Conservation (phyloP, 331 rosid genomes). For the Acacia concinna region DNA sequence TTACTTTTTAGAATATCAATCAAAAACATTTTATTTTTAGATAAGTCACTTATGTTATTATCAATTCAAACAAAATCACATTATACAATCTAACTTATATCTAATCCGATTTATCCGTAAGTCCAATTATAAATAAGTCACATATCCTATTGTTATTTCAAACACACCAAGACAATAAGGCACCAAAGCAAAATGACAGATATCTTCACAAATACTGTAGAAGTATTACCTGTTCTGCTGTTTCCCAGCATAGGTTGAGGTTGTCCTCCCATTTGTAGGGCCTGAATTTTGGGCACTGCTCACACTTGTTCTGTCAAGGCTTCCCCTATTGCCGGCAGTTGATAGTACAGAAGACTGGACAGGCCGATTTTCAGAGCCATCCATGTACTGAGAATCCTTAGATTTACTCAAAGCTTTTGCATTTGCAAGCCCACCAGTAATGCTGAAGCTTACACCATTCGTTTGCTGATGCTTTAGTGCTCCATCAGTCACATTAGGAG, state of each 20-base stretch:
- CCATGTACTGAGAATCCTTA: conserved; percentile 60
- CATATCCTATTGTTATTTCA: too few species aligned
- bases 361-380: conserved; percentile 52
- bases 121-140: too few species aligned
- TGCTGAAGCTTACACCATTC: conserved; percentile 60
- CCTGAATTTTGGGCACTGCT: conserved; percentile 46
- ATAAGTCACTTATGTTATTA: too few species aligned
- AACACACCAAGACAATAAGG: neutral
- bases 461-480: conserved; percentile 59
- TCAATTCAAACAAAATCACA: too few species aligned
- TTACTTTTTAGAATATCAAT: too few species aligned
- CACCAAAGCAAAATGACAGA: conserved; percentile 14
- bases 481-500: conserved; percentile 43
- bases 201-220: neutral
- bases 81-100: too few species aligned
- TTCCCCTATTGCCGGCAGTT: conserved; percentile 59
- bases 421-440: conserved; percentile 59
- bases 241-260: conserved; percentile 51
- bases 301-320: conserved; percentile 46
- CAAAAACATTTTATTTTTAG: too few species aligned
- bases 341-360: conserved; percentile 52
- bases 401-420: conserved; percentile 66
- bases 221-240: conserved; percentile 64
- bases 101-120: too few species aligned
- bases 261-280: conserved; percentile 66